Conservation (phyloP, 495 filamentous ascomycete species). For the Penicillium coprophilum region DNA sequence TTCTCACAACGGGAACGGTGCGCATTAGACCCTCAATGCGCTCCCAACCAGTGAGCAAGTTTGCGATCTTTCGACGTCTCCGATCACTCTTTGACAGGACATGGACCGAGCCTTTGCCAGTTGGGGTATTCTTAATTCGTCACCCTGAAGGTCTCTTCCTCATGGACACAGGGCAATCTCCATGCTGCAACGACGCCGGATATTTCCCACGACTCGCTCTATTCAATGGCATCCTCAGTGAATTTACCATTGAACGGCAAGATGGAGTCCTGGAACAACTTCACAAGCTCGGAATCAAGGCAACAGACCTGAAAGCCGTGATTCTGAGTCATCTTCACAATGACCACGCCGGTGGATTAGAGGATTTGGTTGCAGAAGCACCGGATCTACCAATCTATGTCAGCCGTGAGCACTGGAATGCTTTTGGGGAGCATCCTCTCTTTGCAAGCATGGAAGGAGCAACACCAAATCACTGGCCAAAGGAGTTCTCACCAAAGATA, state of each 20-base stretch:
- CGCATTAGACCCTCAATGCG: conserved; percentile 25
- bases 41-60: conserved; percentile 25
- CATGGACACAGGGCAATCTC: conserved; percentile 36
- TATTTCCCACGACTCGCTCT: conserved; percentile 28
- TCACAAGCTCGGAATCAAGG: conserved; percentile 20
- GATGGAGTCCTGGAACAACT: conserved; percentile 30
- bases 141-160: conserved; percentile 33
- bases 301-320: conserved; percentile 28
- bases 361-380: conserved; percentile 24
- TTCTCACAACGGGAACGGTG: conserved; percentile 27
- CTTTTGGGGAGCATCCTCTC: conserved; percentile 27
- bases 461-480: conserved; percentile 31
- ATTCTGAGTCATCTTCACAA: conserved; percentile 35
- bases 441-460: conserved; percentile 30
- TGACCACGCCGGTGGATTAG: conserved; percentile 33
- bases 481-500: conserved; percentile 26
- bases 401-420: conserved; percentile 31
- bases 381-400: conserved; percentile 26
- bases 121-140: conserved; percentile 31
- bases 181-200: conserved; percentile 25
- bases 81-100: conserved; percentile 21
- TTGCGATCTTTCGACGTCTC: conserved; percentile 26
- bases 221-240: conserved; percentile 12
- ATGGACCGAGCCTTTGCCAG: conserved; percentile 29
- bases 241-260: conserved; percentile 21